Evolutionary conservation across 805 yeast species (phyloP).

Genomic region (Martiniozyma abietophila): DNA sequence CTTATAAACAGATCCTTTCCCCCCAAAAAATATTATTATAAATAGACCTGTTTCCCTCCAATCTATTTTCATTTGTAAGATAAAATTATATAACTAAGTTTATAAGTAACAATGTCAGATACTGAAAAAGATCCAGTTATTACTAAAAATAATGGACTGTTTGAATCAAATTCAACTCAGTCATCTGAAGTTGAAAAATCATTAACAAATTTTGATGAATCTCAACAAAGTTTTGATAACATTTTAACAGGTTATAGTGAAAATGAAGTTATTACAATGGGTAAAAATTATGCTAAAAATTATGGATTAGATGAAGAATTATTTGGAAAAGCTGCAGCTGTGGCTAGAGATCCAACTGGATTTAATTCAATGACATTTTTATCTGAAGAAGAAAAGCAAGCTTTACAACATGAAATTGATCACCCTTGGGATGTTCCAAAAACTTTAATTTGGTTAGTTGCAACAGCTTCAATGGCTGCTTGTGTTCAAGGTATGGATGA

Average conservation of each 20-base stretch:
- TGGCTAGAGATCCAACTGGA: conserved; percentile 52
- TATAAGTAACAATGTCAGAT: background rate
- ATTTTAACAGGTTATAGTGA: conserved; percentile 49
- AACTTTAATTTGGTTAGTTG: conserved; percentile 45
- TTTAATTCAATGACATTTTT: conserved; percentile 51
- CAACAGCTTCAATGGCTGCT: conserved; percentile 68
- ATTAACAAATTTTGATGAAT: background rate
- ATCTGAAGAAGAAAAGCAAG: conserved; percentile 44
- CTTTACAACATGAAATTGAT: conserved; percentile 36
- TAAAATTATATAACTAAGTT: background rate
- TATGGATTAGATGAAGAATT: conserved; percentile 48
- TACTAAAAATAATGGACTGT: background rate
- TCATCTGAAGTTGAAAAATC: background rate
- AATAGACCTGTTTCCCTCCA: no score
- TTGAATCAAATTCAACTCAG: background rate
- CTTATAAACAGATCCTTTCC: no score
- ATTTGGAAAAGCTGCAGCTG: conserved; percentile 57
- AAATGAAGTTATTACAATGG: conserved; percentile 60
- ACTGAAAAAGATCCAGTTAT: no score
- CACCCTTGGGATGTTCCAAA: conserved; percentile 38
- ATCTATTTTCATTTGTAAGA: background rate
- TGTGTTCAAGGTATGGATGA: conserved; percentile 80
- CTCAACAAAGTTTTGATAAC: no score
- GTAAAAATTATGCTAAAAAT: conserved; percentile 52
- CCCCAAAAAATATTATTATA: no score